Evolutionary conservation across 2,329 filamentous ascomycete genomes (phyloP).

Genomic region (Chlorencoelia australis): DNA sequence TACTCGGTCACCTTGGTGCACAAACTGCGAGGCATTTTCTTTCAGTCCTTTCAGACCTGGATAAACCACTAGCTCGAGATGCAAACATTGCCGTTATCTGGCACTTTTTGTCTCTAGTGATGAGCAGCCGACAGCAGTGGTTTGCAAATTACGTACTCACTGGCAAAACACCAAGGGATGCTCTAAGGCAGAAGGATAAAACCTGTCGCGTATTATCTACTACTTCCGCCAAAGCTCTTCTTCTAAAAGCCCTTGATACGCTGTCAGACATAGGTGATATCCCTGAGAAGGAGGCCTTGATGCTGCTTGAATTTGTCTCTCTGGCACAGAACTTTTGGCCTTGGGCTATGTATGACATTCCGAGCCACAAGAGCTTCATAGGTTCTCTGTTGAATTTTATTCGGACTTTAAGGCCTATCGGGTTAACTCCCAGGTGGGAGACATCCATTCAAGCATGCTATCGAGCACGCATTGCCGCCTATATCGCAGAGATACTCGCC

Average conservation of each 20-base stretch:
- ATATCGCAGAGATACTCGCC: conserved; percentile 77
- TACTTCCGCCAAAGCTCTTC: conserved; percentile 47
- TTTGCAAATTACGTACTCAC: conserved; percentile 89
- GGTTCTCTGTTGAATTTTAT: conserved; percentile 62
- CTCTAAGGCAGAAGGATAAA: conserved; percentile 45
- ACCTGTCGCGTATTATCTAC: conserved; percentile 34
- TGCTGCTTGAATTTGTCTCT: conserved; percentile 78
- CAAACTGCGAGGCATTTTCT: conserved; percentile 79
- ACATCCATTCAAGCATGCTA: conserved; percentile 36
- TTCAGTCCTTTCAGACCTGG: conserved; percentile 64
- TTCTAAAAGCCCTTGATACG: conserved; percentile 62
- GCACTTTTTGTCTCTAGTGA: conserved; percentile 75
- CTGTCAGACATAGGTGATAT: conserved; percentile 56
- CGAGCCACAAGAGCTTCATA: conserved; percentile 65
- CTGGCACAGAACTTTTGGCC: conserved; percentile 91
- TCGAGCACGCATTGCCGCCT: conserved; percentile 64
- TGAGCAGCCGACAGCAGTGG: conserved; percentile 90
- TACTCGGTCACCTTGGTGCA: conserved; percentile 82
- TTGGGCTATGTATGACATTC: conserved; percentile 77
- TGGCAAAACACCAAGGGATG: conserved; percentile 71
- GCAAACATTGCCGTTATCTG: conserved; percentile 62
- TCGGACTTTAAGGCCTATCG: conserved; percentile 42
- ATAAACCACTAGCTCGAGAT: conserved; percentile 60
- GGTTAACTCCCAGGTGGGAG: conserved; percentile 43
- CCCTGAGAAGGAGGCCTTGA: conserved; percentile 54